Conservation (phyloP, 371 early-diverging fungal species). For the Circinella umbellata region DNA sequence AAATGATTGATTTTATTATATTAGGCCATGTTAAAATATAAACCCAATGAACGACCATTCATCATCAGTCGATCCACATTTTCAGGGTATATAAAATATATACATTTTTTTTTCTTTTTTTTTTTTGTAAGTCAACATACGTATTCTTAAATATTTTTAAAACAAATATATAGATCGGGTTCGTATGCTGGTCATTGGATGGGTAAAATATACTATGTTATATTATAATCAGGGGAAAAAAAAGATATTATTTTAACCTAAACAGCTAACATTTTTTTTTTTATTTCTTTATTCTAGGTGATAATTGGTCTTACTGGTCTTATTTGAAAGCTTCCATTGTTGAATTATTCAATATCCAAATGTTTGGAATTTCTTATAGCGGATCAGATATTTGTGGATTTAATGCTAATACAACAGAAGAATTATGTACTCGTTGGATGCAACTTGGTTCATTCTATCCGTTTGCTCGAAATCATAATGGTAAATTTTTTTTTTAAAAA, state of each 20-base stretch:
- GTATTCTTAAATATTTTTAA: too few species aligned
- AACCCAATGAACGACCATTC: constrained; percentile 67
- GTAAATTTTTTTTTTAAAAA: background rate
- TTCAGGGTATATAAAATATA: constrained; percentile 39
- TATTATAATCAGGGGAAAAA: too few species aligned
- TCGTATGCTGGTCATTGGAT: constrained; percentile 70
- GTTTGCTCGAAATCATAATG: constrained; percentile 76
- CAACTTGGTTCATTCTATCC: constrained; percentile 81
- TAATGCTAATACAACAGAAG: constrained; percentile 58
- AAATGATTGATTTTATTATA: background rate
- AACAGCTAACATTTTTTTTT: background rate
- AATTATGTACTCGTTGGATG: constrained; percentile 72
- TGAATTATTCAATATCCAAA: constrained; percentile 65
- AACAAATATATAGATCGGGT: constrained; percentile 41
- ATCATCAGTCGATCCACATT: constrained; percentile 77
- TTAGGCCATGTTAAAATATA: constrained; percentile 31
- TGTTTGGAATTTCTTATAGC: constrained; percentile 70
- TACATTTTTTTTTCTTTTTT: background rate
- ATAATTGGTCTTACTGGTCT: constrained; percentile 57
- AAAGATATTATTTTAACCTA: too few species aligned
- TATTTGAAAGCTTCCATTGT: constrained; percentile 62
- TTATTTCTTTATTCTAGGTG: constrained; percentile 44
- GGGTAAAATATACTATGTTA: constrained; percentile 37
- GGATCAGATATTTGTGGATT: constrained; percentile 82
- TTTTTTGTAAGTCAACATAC: background rate